phyloP scores from a whole-genome alignment of 1,284 basidiomycete genomes.

The Microbotryomycetes sp. region DNA sequence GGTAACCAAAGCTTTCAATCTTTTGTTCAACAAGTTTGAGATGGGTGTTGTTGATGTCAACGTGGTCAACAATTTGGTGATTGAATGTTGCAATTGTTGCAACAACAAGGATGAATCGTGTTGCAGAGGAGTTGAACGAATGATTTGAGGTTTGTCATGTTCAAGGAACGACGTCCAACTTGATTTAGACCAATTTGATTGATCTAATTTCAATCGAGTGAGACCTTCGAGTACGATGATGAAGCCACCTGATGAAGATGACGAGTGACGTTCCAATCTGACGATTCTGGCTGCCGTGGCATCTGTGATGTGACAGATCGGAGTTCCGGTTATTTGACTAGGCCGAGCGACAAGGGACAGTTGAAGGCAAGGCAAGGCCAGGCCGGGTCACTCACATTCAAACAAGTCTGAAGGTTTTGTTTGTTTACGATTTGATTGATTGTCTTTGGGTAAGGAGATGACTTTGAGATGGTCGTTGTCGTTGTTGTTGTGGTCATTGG shows the following conservation, averaged over 20 bases:
- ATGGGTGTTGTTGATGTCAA: conserved; percentile 12
- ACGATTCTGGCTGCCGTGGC: conserved; percentile 30
- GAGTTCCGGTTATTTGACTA: not conserved
- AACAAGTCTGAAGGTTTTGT: conserved; percentile 13
- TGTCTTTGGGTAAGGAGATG: not conserved
- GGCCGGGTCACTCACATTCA: conserved; percentile 16
- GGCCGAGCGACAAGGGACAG: not conserved
- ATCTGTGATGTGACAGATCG: conserved; percentile 5
- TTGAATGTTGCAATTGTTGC: conserved; percentile 4
- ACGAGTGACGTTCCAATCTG: conserved; percentile 29
- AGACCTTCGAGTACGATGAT: conserved; percentile 32
- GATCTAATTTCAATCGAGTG: conserved; percentile 24
- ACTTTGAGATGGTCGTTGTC: not conserved
- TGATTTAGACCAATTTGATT: conserved; percentile 2
- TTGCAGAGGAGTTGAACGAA: conserved; percentile 2
- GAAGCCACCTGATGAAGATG: conserved; percentile 23
- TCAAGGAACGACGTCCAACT: conserved; percentile 6
- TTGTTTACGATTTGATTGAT: not conserved
- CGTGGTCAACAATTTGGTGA: conserved; percentile 7
- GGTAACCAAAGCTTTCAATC: conserved; percentile 10
- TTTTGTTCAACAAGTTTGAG: conserved; percentile 8
- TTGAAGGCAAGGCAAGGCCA: not conserved
- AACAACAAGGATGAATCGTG: conserved; percentile 4
- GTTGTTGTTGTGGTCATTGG: not conserved
- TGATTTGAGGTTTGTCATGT: conserved; percentile 1